Base-by-base conservation (phyloP, 2,329 filamentous ascomycete genomes). In the Ophiostoma novo-ulmi region DNA sequence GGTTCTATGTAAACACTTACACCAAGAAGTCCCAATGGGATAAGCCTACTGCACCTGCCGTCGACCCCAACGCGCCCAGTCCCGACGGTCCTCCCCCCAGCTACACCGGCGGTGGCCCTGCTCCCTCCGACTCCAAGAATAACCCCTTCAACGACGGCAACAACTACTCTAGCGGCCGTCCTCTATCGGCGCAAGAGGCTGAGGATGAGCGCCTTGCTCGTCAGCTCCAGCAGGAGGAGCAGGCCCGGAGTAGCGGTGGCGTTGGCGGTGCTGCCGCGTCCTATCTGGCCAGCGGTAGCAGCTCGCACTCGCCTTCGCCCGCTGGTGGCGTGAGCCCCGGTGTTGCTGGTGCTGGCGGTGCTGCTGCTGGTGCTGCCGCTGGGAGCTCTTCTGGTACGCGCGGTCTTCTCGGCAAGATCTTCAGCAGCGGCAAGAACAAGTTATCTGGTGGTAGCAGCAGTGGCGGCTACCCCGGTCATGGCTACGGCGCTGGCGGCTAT, bases 21-120 rank as follows among this genome's bases (percentile, higher is more conserved):
- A 97, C 93, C 74, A 95, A 95, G 77, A 85, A 91, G 78, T 97
- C 94, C 5, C 91, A 94, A 85, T 97, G 94, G 94, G 91, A 97
- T 5, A 90, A 88, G 75, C 93, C 93, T 22, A 92, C 88, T 52
- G 85, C 85, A 69, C 89, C 91, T 63, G 88, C 88, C 69, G 85
- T 68, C 2, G 74, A 74, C 20, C 80, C 84, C 8, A 79, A 78
- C 38, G 79, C 77, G 38, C 76, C 77, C 69, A 77, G 75, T 7
- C 82, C 89, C 14, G 79, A 83, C 5, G 91, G 88, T 52, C 84
- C 89, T 3, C 91, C 91, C 14, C 90, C 91, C 0, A 84, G 85
- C 73, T 93, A 94, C 80, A 81, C 85, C 13, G 81, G 83, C 58
- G 76, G 82, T 36, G 83, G 14, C 81, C 83, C 35, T 31, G 83